phyloP scores from a whole-genome alignment of 2,329 filamentous ascomycete species.

The Amauroascus verrucosus region DNA sequence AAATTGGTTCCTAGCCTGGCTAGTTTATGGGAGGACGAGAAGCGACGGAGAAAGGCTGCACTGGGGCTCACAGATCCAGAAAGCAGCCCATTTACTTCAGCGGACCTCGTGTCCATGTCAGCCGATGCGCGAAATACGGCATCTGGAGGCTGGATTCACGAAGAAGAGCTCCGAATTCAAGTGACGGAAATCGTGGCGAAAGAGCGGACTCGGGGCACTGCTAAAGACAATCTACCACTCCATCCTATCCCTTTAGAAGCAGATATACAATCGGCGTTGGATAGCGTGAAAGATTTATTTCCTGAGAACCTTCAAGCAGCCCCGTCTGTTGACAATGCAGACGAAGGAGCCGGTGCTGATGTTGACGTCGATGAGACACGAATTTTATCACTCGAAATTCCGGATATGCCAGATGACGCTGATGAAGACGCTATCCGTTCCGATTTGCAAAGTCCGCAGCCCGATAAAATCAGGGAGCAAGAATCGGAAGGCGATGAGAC shows the following conservation, averaged over 20 bases:
- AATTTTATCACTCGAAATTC: conserved; percentile 41
- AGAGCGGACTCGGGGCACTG: conserved; percentile 47
- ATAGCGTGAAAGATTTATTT: conserved; percentile 82
- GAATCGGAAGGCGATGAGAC: not conserved
- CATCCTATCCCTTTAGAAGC: conserved; percentile 44
- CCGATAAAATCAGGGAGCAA: not conserved
- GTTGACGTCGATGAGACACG: conserved; percentile 56
- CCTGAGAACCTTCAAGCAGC: conserved; percentile 48
- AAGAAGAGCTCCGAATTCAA: conserved; percentile 65
- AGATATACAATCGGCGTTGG: conserved; percentile 61
- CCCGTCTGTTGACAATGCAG: conserved; percentile 36
- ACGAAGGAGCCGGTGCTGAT: conserved; percentile 47
- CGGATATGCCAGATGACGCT: conserved; percentile 23
- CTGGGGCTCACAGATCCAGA: conserved; percentile 55
- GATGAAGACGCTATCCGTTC: conserved; percentile 20
- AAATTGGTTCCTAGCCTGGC: conserved; percentile 93
- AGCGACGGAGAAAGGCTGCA: conserved; percentile 60
- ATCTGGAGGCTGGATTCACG: conserved; percentile 82
- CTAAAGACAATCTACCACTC: conserved; percentile 46
- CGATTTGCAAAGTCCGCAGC: not conserved
- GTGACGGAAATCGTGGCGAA: conserved; percentile 53
- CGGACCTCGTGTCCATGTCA: conserved; percentile 80
- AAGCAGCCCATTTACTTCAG: conserved; percentile 67
- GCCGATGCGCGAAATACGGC: conserved; percentile 63
- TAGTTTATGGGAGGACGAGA: conserved; percentile 84